Percentiles rank a stretch among this genome's conserved stretches.
Conservation (phyloP, 2,329 filamentous ascomycete species). For the Fusarium compactum region DNA sequence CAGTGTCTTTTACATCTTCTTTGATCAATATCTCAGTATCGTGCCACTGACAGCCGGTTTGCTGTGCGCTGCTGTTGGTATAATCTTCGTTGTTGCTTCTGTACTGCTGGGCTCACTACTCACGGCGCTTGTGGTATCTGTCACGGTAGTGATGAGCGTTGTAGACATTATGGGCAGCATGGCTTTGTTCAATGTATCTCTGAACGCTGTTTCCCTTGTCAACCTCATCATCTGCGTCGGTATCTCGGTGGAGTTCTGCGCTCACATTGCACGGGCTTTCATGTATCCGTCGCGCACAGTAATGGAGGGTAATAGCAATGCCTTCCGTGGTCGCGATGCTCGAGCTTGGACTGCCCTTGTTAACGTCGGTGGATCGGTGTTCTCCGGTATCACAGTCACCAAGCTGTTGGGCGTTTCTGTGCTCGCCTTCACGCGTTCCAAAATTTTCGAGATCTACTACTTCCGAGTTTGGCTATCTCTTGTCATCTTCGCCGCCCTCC, state of each 20-base stretch:
- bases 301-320: slow-evolving; percentile 80
- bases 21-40: slow-evolving; percentile 94
- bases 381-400: slow-evolving; percentile 95
- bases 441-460: slow-evolving; percentile 99
- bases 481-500: slow-evolving; percentile 87
- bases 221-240: slow-evolving; percentile 98
- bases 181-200: slow-evolving; percentile 86
- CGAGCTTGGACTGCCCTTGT: slow-evolving; percentile 93
- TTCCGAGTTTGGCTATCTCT: slow-evolving; percentile 96
- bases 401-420: slow-evolving; percentile 94
- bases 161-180: slow-evolving; percentile 95
- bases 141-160: slow-evolving; percentile 92
- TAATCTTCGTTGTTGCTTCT: slow-evolving; percentile 85
- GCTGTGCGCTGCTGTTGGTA: slow-evolving; percentile 83
- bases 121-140: slow-evolving; percentile 84
- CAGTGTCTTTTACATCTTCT: slow-evolving; percentile 98
- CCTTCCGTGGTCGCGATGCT: slow-evolving; percentile 84
- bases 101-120: slow-evolving; percentile 84
- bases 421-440: slow-evolving; percentile 92
- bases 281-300: slow-evolving; percentile 89
- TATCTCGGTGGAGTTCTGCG: slow-evolving; percentile 97
- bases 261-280: slow-evolving; percentile 94
- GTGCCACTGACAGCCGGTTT: slow-evolving; percentile 82
- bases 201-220: slow-evolving; percentile 95
- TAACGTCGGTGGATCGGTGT: slow-evolving; percentile 94